Conservation (phyloP, 495 filamentous ascomycete species). For the Neurospora sp. region DNA sequence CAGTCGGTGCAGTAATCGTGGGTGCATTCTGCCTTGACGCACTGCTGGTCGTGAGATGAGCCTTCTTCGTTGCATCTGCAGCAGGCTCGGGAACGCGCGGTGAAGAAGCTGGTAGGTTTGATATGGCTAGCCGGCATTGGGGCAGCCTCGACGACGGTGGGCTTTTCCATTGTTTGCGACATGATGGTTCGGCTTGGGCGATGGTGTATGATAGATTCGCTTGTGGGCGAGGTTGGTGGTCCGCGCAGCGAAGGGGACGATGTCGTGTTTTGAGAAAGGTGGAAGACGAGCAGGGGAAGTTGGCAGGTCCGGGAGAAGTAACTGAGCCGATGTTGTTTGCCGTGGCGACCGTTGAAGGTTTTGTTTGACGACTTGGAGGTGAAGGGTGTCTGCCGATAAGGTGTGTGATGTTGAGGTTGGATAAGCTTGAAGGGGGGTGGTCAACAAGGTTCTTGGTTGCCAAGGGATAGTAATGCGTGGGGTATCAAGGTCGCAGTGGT, state of each 20-base stretch:
- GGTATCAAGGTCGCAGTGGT: background rate
- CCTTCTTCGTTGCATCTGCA: slow-evolving; percentile 10
- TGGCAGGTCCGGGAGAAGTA: background rate
- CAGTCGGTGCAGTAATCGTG: slow-evolving; percentile 9
- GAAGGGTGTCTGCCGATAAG: background rate
- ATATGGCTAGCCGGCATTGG: slow-evolving; percentile 8
- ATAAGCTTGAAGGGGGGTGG: background rate
- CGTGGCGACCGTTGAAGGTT: background rate
- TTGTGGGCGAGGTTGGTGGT: background rate
- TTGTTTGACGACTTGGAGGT: background rate
- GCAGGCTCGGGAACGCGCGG: slow-evolving; percentile 5
- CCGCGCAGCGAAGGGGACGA: background rate
- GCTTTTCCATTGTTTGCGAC: background rate
- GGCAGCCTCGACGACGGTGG: background rate
- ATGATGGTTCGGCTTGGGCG: background rate
- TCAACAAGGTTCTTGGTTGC: background rate
- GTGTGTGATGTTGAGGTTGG: background rate
- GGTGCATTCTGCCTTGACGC: background rate
- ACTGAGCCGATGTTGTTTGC: background rate
- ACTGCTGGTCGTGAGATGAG: background rate
- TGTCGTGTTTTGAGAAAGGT: background rate
- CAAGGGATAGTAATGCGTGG: background rate
- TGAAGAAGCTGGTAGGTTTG: slow-evolving; percentile 9
- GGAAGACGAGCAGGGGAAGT: background rate
- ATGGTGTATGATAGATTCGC: background rate